Base-by-base conservation (phyloP, 2,329 filamentous ascomycete genomes). In the Curvularia verruculosa region DNA sequence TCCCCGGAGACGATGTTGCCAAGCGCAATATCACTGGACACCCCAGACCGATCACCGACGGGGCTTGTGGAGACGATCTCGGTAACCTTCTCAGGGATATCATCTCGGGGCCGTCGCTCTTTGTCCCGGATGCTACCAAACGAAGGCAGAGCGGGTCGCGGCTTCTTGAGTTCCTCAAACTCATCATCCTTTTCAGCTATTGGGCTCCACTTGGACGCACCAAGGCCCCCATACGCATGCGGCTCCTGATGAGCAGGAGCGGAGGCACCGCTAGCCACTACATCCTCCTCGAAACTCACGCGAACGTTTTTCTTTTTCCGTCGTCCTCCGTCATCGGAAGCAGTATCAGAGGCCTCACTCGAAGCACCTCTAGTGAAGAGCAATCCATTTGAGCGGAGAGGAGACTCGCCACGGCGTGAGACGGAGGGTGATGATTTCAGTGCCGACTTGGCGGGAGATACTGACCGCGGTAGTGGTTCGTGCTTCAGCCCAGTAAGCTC, bases 231-330 rank as follows among this genome's bases (percentile, higher is more conserved):
- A 5, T 68, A 64, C 5, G 59, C 50, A 7, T 68, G 63, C 7
- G 61, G 49, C 7, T 68, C 66, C 8, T 55, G 36, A 24, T 71
- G 68, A 9, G 54, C 55, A 41, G 70, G 68, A 2, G 72, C 61
- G 50, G 71, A 68, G 49, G 85, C 81, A 6, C 82, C 83, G 21
- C 85, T 80, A 2, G 86, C 77, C 9, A 84, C 77, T 8, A 82
- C 84, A n/a, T 84, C 83, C 48, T 91, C 89, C 61, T 91, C 88
- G 70, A 92, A 97, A 77, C 92, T 96, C 45, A 93, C 90, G 23
- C 90, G 82, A 1, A 85, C 84, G 37, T 82, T 84, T 76, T 87
- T 91, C 57, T 85, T 84, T 58, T 77, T 77, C 23, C 67, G 68
- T 29, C 71, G 75, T 21, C 54, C 54, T 6, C 73, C 74, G 31